These are phyloP conservation scores for Hibiscus mutabilis DNA, from an alignment of 345 rosid species.

Conservation along the genomic window DNA sequence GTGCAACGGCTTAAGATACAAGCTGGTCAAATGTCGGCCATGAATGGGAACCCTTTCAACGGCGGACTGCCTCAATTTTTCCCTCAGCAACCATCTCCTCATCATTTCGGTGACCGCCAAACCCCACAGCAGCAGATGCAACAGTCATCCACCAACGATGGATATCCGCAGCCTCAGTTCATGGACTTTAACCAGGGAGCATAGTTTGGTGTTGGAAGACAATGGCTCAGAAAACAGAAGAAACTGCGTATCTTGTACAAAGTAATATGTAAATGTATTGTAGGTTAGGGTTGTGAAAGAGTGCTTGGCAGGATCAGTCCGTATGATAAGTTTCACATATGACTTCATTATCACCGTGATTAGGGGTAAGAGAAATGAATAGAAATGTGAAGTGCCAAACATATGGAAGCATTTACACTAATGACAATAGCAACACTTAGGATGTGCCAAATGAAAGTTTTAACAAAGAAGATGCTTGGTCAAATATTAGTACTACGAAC, in stretches of 20 bases:
- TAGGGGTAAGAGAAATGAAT: slow-evolving; percentile 5
- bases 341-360: slow-evolving; percentile 1
- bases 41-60: slow-evolving; percentile 49
- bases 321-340: slow-evolving; percentile 9
- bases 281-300: slow-evolving; percentile 14
- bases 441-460: no score
- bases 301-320: neutral
- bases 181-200: slow-evolving; percentile 14
- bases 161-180: slow-evolving; percentile 1
- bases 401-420: no score
- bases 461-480: no score
- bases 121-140: slow-evolving; percentile 25
- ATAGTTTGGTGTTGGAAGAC: slow-evolving; percentile 2
- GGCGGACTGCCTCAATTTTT: slow-evolving; percentile 36
- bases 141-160: slow-evolving; percentile 27
- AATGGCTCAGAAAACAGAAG: slow-evolving; percentile 4
- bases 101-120: slow-evolving; percentile 38
- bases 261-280: slow-evolving; percentile 10
- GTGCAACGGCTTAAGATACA: slow-evolving; percentile 85
- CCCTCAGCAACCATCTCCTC: slow-evolving; percentile 37
- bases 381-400: neutral
- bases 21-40: slow-evolving; percentile 56
- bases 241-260: slow-evolving; percentile 16
- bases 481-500: no score
- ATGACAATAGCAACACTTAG: no score